Evolutionary conservation across 208 protist genomes (phyloP).

Genomic region (Naegleria fowleri): DNA sequence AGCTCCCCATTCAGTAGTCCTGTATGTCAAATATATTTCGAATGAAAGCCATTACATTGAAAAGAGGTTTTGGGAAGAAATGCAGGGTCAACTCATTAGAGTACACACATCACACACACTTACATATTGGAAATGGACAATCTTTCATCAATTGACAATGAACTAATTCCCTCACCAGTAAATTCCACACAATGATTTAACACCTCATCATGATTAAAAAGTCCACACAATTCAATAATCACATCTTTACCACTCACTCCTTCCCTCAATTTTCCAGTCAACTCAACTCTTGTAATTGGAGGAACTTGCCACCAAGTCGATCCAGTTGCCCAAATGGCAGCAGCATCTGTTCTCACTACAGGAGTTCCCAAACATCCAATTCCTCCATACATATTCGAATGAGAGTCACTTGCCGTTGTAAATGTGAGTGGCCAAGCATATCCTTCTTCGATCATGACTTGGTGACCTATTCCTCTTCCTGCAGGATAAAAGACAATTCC

Average conservation of each 20-base stretch:
- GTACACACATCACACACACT: neutral
- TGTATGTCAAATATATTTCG: no score
- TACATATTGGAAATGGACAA: slow-evolving; percentile 64
- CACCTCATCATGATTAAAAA: slow-evolving; percentile 60
- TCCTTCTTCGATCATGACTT: slow-evolving; percentile 64
- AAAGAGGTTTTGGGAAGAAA: no score
- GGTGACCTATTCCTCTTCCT: slow-evolving; percentile 59
- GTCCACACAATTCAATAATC: slow-evolving; percentile 59
- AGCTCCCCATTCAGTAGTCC: slow-evolving; percentile 62
- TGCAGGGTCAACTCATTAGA: no score
- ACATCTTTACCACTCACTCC: slow-evolving; percentile 63
- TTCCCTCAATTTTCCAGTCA: slow-evolving; percentile 39
- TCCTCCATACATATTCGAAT: slow-evolving; percentile 64
- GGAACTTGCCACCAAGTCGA: slow-evolving; percentile 64
- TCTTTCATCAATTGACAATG: slow-evolving; percentile 55
- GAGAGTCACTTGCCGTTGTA: slow-evolving; percentile 56
- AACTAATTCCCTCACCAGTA: slow-evolving; percentile 36
- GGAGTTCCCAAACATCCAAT: slow-evolving; percentile 63
- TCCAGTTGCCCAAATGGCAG: slow-evolving; percentile 59
- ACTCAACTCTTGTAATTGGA: slow-evolving; percentile 41
- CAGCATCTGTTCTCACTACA: slow-evolving; percentile 63
- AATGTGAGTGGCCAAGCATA: slow-evolving; percentile 52
- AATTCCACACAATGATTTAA: slow-evolving; percentile 56
- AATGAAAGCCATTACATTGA: no score
- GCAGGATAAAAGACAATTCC: slow-evolving; percentile 56